Base-by-base conservation (phyloP, 352 stramenopile genomes). In the Phytophthora crassamura region DNA sequence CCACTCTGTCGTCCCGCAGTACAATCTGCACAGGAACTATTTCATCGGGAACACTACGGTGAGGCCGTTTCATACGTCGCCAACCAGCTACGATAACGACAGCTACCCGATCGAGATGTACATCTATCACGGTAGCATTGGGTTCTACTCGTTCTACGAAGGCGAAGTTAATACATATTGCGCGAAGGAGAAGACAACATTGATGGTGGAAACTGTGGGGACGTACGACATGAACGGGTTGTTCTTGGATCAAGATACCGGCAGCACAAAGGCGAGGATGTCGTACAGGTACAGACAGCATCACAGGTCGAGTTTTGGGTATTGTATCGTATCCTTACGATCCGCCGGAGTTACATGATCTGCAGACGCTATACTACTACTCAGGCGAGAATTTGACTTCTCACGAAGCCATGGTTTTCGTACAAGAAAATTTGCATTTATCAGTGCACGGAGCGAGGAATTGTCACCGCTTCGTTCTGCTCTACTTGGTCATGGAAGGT, bases 21-120 rank as follows among this genome's bases (percentile, higher is more conserved):
- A 63, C 38, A 72, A 72, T 33, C 34, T 74, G 4, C 60, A 57
- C 9, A 51, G 62, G 20, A 55, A 59, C 20, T 70, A 72, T 22
- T 47, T 53, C 16, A 55, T 65, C 3, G 47, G 48, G 7, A 54
- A 5, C 7, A 39, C 39, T 3, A 64, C 35, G 22, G 33, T 39
- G 18, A 33, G 1, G 7, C 38, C 57, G 16, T 59, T 45, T 10
- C 7, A 10, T 5, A 40, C 58, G 9, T 40, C 58, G 1, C 58
- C 58, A 32, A 22, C 18, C 1, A 40, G 12, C 14, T 66, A 48
- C 9, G 30, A 4, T 10, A 16, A 57, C 11, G 40, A 61, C 11
- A 61, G 53, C 33, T 53, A 28, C 12, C 12, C 53, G 7, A 53
- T 61, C 5, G 30, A 61, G 7, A 15, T 53, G 5, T 54, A 61